A percentile compares a stretch with the other conserved stretches of the same genome.
These are phyloP conservation scores for Starmerella bacillaris DNA, from an alignment of 805 yeast species.

Conservation along the genomic window DNA sequence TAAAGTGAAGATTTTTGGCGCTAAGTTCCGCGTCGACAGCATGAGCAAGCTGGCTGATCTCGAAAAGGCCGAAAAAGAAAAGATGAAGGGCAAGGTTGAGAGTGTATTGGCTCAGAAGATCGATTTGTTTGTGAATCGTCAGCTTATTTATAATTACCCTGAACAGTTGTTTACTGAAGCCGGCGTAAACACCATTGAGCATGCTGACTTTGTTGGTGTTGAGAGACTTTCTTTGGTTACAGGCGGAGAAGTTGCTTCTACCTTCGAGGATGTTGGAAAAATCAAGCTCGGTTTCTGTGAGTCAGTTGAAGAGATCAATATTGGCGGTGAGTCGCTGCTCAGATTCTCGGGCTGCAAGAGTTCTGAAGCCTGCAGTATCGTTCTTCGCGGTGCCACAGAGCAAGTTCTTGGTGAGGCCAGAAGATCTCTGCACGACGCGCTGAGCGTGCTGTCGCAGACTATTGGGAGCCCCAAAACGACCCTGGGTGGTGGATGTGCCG, in stretches of 20 bases:
- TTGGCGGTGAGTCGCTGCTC: conserved; percentile 82
- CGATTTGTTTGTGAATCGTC: conserved; percentile 86
- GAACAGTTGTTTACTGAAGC: conserved; percentile 84
- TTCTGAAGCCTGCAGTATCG: conserved; percentile 91
- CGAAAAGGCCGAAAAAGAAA: conserved; percentile 83
- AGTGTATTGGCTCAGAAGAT: conserved; percentile 76
- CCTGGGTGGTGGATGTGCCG: conserved; percentile 88
- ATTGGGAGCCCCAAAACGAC: conserved; percentile 83
- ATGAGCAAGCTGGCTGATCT: conserved; percentile 86
- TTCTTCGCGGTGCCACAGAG: conserved; percentile 92
- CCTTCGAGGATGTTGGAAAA: conserved; percentile 79
- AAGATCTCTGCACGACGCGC: conserved; percentile 90
- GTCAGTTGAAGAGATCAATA: conserved; percentile 70
- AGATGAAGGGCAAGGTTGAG: conserved; percentile 78
- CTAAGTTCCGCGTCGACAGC: conserved; percentile 89
- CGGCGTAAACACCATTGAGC: conserved; percentile 81
- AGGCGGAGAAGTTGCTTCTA: conserved; percentile 95
- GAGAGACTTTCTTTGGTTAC: conserved; percentile 92
- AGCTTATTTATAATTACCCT: conserved; percentile 93
- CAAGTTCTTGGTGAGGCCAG: conserved; percentile 93
- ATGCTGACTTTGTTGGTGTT: conserved; percentile 95
- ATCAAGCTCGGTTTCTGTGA: conserved; percentile 82
- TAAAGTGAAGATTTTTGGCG: conserved; percentile 93
- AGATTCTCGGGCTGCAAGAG: conserved; percentile 91
- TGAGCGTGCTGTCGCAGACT: conserved; percentile 87